These are phyloP conservation scores for Thelonectria rubi DNA, from an alignment of 2,329 filamentous ascomycete species.

Conservation along the genomic window DNA sequence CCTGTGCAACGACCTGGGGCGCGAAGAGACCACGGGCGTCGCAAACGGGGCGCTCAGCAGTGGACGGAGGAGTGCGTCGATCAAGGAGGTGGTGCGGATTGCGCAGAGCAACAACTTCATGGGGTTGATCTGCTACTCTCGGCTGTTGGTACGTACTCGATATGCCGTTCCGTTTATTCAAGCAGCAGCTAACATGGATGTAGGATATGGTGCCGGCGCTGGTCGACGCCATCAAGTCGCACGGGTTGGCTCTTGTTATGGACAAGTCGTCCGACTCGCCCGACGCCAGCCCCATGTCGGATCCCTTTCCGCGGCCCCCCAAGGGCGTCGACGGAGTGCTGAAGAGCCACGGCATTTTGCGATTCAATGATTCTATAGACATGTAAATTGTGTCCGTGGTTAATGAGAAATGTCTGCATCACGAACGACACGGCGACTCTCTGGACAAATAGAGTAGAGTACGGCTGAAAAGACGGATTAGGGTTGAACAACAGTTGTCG, in stretches of 20 bases:
- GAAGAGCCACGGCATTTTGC: conserved; percentile 84
- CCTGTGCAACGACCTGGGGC: conserved; percentile 90
- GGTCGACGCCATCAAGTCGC: conserved; percentile 91
- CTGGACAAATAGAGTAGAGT: conserved; percentile 29
- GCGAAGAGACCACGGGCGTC: conserved; percentile 57
- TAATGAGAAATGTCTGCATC: conserved; percentile 37
- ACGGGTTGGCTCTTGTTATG: conserved; percentile 89
- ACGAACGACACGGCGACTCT: conserved; percentile 26
- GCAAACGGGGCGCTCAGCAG: conserved; percentile 59
- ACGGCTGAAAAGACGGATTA: conserved; percentile 27
- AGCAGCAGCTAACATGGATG: background rate
- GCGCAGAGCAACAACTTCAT: conserved; percentile 98
- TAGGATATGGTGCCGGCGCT: conserved; percentile 93
- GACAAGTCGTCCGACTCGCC: conserved; percentile 76
- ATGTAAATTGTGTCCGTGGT: conserved; percentile 52
- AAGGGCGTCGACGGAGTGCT: conserved; percentile 89
- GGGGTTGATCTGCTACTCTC: conserved; percentile 91
- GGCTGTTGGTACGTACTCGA: conserved; percentile 74
- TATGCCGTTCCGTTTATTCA: background rate
- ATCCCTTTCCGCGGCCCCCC: conserved; percentile 70
- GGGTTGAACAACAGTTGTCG: conserved; percentile 5
- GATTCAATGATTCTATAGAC: conserved; percentile 93
- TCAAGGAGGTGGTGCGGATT: conserved; percentile 94
- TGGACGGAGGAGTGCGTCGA: conserved; percentile 79
- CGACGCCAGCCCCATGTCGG: conserved; percentile 51